Base-by-base conservation (phyloP, 2,329 filamentous ascomycete species). In the Aureobasidium melanogenum region DNA sequence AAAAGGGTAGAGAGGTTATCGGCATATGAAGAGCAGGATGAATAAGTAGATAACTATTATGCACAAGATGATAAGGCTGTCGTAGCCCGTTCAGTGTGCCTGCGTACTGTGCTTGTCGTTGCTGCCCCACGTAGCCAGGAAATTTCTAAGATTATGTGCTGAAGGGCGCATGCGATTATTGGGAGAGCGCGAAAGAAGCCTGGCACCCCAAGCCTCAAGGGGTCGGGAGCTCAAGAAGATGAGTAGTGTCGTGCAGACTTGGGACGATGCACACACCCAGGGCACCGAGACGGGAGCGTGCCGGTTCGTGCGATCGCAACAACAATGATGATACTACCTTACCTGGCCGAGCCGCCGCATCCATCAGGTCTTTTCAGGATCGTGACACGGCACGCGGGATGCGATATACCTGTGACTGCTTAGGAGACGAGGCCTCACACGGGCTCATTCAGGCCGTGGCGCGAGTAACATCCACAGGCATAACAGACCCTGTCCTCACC, bases 241-340 rank as follows among this genome's bases (percentile, higher is more conserved):
- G 38, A 44, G n/a, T 34, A 36, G 54, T 57, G 55, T 58, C 34
- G 30, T 32, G 55, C 55, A 58, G 55, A 47, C 15, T 38, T 22
- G 24, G 28, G n/a, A 28, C n/a, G 24, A 46, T 3, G 54, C 50
- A 34, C 50, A 19, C 38, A 38, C 54, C 41, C 41, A 57, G 44
- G 41, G 15, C 38, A 38, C 54, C 41, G 54, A 57, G 44, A 48
- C 55, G 55, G 55, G 44, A 58, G 43, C 43, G 10, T 58, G 55
- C 55, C 55, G 55, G 55, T 58, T 58, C 55, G 55, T 58, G 55
- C 55, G 38, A 58, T 58, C 26, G 43, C 32, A 58, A 58, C 54
- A 57, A 34, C 26, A 46, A 28, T 6, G 32, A 48, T 48, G 22
- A 58, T 38, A 36, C 55, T 48, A 38, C 38, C 30, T 41, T 39